Evolutionary conservation across 495 filamentous ascomycete genomes (phyloP), one percentile per base, ranked within the genome.

Genomic region (Hypoxylon intermedium): DNA sequence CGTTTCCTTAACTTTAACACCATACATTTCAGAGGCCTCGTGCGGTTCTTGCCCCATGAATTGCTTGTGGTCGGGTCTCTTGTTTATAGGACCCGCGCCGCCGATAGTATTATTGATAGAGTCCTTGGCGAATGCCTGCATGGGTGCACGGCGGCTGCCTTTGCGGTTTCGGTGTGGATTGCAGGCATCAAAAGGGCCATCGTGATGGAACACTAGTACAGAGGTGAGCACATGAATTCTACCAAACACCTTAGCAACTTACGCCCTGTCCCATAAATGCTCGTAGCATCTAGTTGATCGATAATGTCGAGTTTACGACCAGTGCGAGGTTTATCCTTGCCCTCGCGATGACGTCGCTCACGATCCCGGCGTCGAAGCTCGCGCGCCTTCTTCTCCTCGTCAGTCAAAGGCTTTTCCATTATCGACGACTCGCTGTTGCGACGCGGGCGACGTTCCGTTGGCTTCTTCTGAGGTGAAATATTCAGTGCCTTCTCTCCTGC

Each of bases 131-230:
- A 98, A 99, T 5, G 95, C 95, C 70, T 97, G 88, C 90, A 99
- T 96, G 2, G 95, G 95, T 9, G 94, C 92, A 23, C 89, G 86
- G 52, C 87, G 84, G 58, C 87, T 83, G 46, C 89, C 90, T 66
- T 89, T 90, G 43, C 90, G 86, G 71, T 99, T 99, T 56, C 95
- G 89, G 72, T 94, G 89, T 5, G 95, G 93, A 65, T 97, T 97
- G 74, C 92, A 94, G 12, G 95, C 95, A 76, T 99, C 95, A 66
- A 97, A 99, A 6, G 95, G 95, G 19, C 95, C 95, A 70, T 99
- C 95, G 70, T 99, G 95, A 58, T 99, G 95, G 75, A 99, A 97
- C 70, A 98, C 93, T 97, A 31, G 19, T 15, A 37, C 41, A 56
- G 13, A 52, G n/a, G 16, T 63, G 1, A 60, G 61, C 24, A 41